Evolutionary conservation across 345 rosid species (phyloP).

Genomic region (Eucalyptus sp.): DNA sequence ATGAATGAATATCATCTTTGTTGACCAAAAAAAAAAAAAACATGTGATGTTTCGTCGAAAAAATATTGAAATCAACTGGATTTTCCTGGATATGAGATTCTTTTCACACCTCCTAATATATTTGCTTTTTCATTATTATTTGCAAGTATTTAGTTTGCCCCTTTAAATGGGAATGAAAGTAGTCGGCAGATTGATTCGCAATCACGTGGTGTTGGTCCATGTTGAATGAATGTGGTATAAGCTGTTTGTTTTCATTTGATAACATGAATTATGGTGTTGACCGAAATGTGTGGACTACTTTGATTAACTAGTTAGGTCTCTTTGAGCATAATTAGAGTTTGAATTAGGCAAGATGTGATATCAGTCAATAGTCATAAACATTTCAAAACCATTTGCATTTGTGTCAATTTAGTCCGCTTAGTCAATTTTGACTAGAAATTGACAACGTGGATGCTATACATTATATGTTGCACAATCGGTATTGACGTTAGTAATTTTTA

Average conservation of each 20-base stretch:
- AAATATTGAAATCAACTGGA: too few species aligned
- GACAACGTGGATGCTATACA: too few species aligned
- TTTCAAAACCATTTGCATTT: too few species aligned
- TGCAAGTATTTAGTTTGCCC: background rate
- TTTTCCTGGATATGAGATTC: background rate
- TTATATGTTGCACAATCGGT: rapidly evolving
- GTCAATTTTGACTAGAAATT: too few species aligned
- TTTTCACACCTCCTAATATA: background rate
- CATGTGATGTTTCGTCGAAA: too few species aligned
- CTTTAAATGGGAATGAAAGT: background rate
- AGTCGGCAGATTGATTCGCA: background rate
- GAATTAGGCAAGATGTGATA: background rate
- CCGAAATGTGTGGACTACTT: background rate
- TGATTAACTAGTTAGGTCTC: background rate
- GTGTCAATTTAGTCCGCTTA: too few species aligned
- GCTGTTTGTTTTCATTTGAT: background rate
- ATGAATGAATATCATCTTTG: too few species aligned
- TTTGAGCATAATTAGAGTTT: background rate
- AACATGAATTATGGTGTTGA: background rate
- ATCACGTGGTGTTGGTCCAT: background rate
- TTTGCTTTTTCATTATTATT: background rate
- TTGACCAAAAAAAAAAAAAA: too few species aligned
- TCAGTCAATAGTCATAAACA: too few species aligned
- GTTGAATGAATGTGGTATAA: background rate
- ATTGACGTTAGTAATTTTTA: rapidly evolving